Conservation (phyloP, 2,329 filamentous ascomycete genomes). For the Scytalidium lignicola region DNA sequence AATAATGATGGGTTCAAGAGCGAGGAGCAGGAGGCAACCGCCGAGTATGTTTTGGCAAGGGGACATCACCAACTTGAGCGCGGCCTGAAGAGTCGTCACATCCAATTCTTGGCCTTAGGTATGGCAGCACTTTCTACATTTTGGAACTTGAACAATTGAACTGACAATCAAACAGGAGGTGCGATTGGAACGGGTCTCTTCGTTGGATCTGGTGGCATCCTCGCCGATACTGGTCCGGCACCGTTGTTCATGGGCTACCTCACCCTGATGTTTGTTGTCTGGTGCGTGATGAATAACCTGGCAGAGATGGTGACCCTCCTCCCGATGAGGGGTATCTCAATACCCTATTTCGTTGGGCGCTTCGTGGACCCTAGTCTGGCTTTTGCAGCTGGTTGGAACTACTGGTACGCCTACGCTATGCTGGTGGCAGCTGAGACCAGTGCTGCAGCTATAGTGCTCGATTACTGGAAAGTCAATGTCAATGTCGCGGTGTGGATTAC, state of each 20-base stretch:
- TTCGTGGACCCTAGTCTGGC: slow-evolving; percentile 40
- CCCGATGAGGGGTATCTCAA: slow-evolving; percentile 50
- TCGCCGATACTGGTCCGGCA: slow-evolving; percentile 54
- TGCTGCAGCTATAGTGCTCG: slow-evolving; percentile 52
- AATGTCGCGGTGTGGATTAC: slow-evolving; percentile 55
- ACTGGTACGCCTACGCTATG: slow-evolving; percentile 55
- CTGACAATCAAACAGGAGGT: slow-evolving; percentile 29
- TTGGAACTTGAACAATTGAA: background rate
- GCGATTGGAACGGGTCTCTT: slow-evolving; percentile 62
- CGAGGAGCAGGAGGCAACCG: slow-evolving; percentile 17
- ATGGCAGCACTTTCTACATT: slow-evolving; percentile 9
- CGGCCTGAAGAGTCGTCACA: slow-evolving; percentile 54
- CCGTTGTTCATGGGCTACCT: slow-evolving; percentile 67
- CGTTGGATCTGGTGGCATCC: slow-evolving; percentile 53
- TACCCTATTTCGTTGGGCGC: slow-evolving; percentile 51
- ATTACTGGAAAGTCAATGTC: slow-evolving; percentile 53
- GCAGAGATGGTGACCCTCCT: slow-evolving; percentile 52
- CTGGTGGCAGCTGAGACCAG: slow-evolving; percentile 53
- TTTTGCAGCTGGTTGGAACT: slow-evolving; percentile 17
- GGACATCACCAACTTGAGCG: slow-evolving; percentile 42
- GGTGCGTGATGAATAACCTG: slow-evolving; percentile 49
- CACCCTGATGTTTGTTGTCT: slow-evolving; percentile 49
- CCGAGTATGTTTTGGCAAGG: slow-evolving; percentile 32
- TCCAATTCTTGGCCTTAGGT: slow-evolving; percentile 55
- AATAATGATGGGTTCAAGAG: slow-evolving; percentile 7